phyloP scores from a whole-genome alignment of 176 grass and related monocot species.

The Echinochloa phyllopogon region DNA sequence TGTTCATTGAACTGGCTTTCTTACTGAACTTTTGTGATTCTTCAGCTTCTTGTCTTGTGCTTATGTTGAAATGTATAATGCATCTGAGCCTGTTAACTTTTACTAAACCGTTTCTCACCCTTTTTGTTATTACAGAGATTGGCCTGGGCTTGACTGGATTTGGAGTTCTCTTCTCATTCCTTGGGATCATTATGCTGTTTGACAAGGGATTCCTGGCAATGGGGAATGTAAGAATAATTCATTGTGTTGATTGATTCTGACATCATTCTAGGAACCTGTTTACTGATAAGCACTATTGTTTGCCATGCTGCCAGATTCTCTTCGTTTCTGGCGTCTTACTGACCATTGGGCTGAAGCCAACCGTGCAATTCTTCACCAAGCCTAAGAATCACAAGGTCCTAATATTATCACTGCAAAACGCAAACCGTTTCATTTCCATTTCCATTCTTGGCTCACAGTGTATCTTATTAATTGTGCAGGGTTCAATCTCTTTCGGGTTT shows the following conservation, averaged over 20 bases:
- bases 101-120: not conserved
- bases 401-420: not conserved
- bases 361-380: constrained; percentile 85
- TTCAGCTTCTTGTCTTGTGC: not conserved
- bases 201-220: constrained; percentile 93
- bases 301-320: constrained; percentile 57
- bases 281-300: constrained; percentile 15
- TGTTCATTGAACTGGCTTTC: not conserved
- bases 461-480: constrained; percentile 45
- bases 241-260: not conserved
- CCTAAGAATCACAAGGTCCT: constrained; percentile 84
- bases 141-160: constrained; percentile 84
- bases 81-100: not conserved
- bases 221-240: constrained; percentile 65
- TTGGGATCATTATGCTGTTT: constrained; percentile 89
- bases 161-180: constrained; percentile 81
- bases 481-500: constrained; percentile 73
- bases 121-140: constrained; percentile 58
- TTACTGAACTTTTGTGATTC: not conserved
- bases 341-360: constrained; percentile 83
- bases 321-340: constrained; percentile 78
- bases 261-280: constrained; percentile 1
- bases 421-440: not conserved
- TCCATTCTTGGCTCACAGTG: not conserved
- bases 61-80: constrained; percentile 19